phyloP scores from a whole-genome alignment of 352 stramenopile species.

The Globisporangium alternatum region DNA sequence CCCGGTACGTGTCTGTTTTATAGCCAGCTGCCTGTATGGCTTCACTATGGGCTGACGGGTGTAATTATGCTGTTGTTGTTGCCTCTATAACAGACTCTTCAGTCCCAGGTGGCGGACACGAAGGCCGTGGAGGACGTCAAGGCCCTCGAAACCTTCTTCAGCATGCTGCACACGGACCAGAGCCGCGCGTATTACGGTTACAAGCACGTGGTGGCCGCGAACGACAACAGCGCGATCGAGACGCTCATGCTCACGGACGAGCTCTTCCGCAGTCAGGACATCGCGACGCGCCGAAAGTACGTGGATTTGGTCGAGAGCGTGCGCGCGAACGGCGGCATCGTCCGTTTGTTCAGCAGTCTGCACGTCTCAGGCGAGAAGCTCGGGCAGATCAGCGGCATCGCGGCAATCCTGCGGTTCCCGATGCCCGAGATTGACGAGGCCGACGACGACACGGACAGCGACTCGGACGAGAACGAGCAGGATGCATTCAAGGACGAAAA shows the following conservation, averaged over 20 bases:
- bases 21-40: neutral
- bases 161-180: constrained; percentile 94
- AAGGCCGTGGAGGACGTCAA: constrained; percentile 93
- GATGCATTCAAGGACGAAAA: constrained; percentile 31
- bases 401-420: constrained; percentile 95
- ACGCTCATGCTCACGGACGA: constrained; percentile 95
- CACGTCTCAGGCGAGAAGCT: constrained; percentile 96
- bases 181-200: constrained; percentile 97
- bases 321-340: constrained; percentile 86
- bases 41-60: neutral
- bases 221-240: constrained; percentile 93
- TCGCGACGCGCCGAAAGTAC: constrained; percentile 90
- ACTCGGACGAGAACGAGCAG: constrained; percentile 40
- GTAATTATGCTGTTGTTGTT: neutral
- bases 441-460: constrained; percentile 55
- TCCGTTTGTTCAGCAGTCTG: constrained; percentile 94
- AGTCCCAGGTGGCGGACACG: constrained; percentile 93
- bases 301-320: constrained; percentile 94
- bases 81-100: constrained; percentile 48
- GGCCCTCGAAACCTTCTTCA: constrained; percentile 94
- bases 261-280: constrained; percentile 91
- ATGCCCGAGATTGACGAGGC: constrained; percentile 95
- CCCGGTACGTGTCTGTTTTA: constrained; percentile 27
- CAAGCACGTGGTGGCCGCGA: constrained; percentile 90
- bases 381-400: constrained; percentile 92